These are phyloP conservation scores for Cyclotella sp. DNA, from an alignment of 108 stramenopile species.

Conservation along the genomic window DNA sequence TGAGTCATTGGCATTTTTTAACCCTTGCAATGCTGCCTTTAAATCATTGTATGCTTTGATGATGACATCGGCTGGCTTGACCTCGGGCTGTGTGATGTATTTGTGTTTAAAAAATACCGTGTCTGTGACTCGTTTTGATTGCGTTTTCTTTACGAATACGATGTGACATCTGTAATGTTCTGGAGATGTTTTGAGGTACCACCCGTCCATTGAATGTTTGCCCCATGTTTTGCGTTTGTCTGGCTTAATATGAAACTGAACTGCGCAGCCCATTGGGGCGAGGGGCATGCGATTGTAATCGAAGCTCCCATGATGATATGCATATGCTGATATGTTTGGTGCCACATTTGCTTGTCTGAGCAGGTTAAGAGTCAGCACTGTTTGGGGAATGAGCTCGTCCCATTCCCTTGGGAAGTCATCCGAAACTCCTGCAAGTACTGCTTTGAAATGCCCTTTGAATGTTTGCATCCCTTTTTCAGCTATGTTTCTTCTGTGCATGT, in stretches of 20 bases:
- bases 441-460: slow-evolving; percentile 57
- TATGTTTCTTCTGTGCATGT: slow-evolving; percentile 41
- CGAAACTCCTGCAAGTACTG: slow-evolving; percentile 33
- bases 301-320: slow-evolving; percentile 8
- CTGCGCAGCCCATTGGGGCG: slow-evolving; percentile 1
- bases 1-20: not conserved
- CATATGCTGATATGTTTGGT: slow-evolving; percentile 22
- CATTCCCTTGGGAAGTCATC: slow-evolving; percentile 44
- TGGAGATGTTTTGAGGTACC: slow-evolving; percentile 21
- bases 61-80: slow-evolving; percentile 15
- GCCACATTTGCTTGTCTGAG: slow-evolving; percentile 32
- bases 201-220: slow-evolving; percentile 18
- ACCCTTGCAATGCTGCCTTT: not conserved
- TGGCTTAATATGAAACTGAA: slow-evolving; percentile 24
- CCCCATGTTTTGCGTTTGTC: slow-evolving; percentile 17
- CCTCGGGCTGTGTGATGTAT: slow-evolving; percentile 17
- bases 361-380: slow-evolving; percentile 44
- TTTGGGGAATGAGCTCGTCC: slow-evolving; percentile 50
- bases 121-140: slow-evolving; percentile 21
- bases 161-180: slow-evolving; percentile 36
- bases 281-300: slow-evolving; percentile 9
- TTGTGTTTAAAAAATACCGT: slow-evolving; percentile 29
- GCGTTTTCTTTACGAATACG: slow-evolving; percentile 14
- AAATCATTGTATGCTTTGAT: slow-evolving; percentile 15
- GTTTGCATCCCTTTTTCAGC: slow-evolving; percentile 65